Evolutionary conservation across 2,329 filamentous ascomycete species (phyloP), one percentile per base, ranked within the genome.

Genomic region (Cryphonectria naterciae): DNA sequence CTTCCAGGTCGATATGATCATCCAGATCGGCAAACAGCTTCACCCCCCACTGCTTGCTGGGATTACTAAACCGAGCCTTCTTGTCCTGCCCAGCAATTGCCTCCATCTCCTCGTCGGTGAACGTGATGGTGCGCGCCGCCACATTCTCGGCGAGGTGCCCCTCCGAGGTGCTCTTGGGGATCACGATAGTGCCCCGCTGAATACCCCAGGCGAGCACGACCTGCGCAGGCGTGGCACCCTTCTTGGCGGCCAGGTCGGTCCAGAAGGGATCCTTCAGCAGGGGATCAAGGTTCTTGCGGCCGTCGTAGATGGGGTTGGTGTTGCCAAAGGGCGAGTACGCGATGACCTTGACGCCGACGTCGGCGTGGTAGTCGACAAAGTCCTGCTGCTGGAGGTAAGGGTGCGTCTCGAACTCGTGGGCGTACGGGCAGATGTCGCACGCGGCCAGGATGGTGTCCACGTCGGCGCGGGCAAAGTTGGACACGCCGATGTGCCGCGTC

Each of bases 401-500:
- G 73, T 87, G 85, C 32, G 84, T 82, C 76, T 87, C 85, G 68
- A 87, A 85, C 79, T 91, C 88, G 77, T 91, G 89, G 19, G 85
- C 85, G 15, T 85, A 85, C 1, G 89, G 89, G 2, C 82, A 79
- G 63, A 89, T 80, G 5, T 77, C 79, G 58, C 83, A 84, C 60
- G 84, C 79, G n/a, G 80, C 74, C 49, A 83, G 68, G 17, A 85
- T 75, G 10, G 75, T 71, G 73, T 83, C 77, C 6, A 85, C 74
- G n/a, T 84, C 79, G 10, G 73, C 70, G 69, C 76, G 76, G 7
- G 79, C 79, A 81, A 90, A 91, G 80, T 91, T 91, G 69, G 87
- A 89, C 61, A 91, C 83, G 65, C 89, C 89, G 68, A 91, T 89
- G 71, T 87, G 81, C 72, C 83, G 84, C 4, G 85, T 84, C 74